phyloP scores from a whole-genome alignment of 208 protist species.

The Trypanosoma scelopori region DNA sequence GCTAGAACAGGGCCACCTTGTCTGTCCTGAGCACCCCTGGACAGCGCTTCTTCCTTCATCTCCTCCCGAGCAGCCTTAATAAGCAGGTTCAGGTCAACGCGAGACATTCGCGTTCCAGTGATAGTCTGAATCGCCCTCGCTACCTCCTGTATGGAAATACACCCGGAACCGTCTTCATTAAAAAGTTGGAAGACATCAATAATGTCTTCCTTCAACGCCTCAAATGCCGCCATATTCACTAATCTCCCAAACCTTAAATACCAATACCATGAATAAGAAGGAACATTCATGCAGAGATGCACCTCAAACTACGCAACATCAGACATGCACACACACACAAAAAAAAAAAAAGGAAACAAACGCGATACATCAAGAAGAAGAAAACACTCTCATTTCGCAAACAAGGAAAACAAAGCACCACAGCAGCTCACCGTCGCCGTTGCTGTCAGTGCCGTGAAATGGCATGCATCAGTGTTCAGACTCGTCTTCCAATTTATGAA shows the following conservation, averaged over 20 bases:
- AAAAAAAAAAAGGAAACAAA: not conserved
- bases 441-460: constrained; percentile 22
- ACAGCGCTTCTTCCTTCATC: constrained; percentile 28
- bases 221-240: constrained; percentile 33
- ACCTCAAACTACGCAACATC: no score
- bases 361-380: no score
- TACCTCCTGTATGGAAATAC: constrained; percentile 65
- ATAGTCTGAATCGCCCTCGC: constrained; percentile 73
- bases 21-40: constrained; percentile 6
- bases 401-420: constrained; percentile 8
- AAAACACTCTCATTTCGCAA: no score
- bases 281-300: not conserved
- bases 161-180: constrained; percentile 76
- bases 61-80: constrained; percentile 44
- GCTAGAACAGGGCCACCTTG: not conserved
- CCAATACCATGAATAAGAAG: constrained; percentile 25
- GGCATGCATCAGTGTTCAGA: constrained; percentile 33
- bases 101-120: constrained; percentile 62
- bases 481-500: constrained; percentile 28
- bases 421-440: no score
- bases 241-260: not conserved
- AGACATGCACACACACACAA: constrained; percentile 8
- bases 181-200: constrained; percentile 82
- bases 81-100: constrained; percentile 54
- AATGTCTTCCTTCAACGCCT: constrained; percentile 68